A percentile compares a stretch with the other conserved stretches of the same genome.
phyloP scores from a whole-genome alignment of 2,329 filamentous ascomycete genomes.

The Microdochium trichocladiopsis region DNA sequence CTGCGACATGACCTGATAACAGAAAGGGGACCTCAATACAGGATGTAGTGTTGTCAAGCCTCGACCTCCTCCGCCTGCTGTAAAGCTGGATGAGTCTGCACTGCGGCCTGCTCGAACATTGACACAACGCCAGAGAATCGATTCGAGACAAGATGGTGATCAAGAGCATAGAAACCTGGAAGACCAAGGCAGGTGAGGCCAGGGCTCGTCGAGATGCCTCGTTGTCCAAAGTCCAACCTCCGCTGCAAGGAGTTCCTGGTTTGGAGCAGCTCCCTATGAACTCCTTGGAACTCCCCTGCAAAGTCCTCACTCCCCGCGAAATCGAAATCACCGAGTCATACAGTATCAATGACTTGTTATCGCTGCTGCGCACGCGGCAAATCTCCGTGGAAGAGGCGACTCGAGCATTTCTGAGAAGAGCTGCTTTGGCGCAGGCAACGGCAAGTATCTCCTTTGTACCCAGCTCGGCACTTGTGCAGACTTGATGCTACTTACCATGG shows the following conservation, averaged over 20 bases:
- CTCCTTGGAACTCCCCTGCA: conserved; percentile 2
- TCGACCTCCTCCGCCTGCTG: too few relatives aligned
- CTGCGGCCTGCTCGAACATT: too few relatives aligned
- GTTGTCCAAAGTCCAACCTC: conserved; percentile 3
- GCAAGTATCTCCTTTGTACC: neutral
- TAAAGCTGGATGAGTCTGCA: too few relatives aligned
- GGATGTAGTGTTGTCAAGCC: too few relatives aligned
- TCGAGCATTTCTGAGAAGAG: conserved; percentile 5
- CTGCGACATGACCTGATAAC: too few relatives aligned
- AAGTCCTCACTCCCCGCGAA: conserved; percentile 3
- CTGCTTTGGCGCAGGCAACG: conserved; percentile 5
- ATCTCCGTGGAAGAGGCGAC: conserved; percentile 6
- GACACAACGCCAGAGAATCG: too few relatives aligned
- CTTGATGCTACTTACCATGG: too few relatives aligned
- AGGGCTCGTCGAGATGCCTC: conserved; percentile 29
- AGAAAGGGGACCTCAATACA: too few relatives aligned
- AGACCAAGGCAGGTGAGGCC: too few relatives aligned
- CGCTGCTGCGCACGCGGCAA: neutral
- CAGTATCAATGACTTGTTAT: neutral
- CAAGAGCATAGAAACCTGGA: too few relatives aligned
- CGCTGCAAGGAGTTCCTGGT: conserved; percentile 3
- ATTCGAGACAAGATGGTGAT: too few relatives aligned
- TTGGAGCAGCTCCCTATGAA: neutral
- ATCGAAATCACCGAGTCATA: conserved; percentile 5
- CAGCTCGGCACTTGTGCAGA: neutral